Evolutionary conservation across 495 filamentous ascomycete genomes (phyloP).

Genomic region (Parachaetomium inaequale): DNA sequence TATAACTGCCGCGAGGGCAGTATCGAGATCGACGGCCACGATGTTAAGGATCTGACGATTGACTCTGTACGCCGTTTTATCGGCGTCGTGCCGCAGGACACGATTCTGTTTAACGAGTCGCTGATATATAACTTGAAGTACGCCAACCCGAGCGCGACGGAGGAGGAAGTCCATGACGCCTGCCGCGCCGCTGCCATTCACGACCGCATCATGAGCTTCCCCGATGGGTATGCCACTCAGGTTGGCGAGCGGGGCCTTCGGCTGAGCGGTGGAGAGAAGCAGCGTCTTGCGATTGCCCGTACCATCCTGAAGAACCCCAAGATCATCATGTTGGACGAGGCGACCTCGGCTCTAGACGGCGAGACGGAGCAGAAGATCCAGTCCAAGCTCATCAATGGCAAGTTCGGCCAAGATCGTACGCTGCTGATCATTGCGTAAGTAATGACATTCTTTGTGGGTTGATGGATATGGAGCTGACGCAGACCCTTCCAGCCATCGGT

Average conservation of each 20-base stretch:
- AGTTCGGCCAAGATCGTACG: conserved; percentile 75
- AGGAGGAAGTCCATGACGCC: conserved; percentile 85
- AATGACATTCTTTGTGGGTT: not conserved
- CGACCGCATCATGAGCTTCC: conserved; percentile 90
- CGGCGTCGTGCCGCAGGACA: conserved; percentile 95
- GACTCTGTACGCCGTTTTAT: conserved; percentile 85
- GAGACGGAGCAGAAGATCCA: conserved; percentile 97
- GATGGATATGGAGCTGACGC: not conserved
- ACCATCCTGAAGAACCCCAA: conserved; percentile 93
- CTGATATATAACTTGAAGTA: conserved; percentile 97
- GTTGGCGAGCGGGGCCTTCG: conserved; percentile 93
- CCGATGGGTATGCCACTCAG: conserved; percentile 85
- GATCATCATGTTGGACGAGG: conserved; percentile 94
- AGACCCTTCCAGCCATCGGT: conserved; percentile 61
- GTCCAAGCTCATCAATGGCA: conserved; percentile 72
- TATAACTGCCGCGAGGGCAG: conserved; percentile 76
- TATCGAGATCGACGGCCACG: conserved; percentile 77
- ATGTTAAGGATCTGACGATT: conserved; percentile 83
- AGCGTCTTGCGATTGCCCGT: conserved; percentile 92
- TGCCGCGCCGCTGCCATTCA: conserved; percentile 92
- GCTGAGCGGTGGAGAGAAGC: conserved; percentile 92
- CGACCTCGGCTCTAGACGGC: conserved; percentile 93
- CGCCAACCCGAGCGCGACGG: conserved; percentile 77
- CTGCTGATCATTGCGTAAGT: conserved; percentile 63
- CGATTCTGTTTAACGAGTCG: conserved; percentile 92